phyloP scores from a whole-genome alignment of 805 yeast species.

The Nakazawaea ishiwadae region DNA sequence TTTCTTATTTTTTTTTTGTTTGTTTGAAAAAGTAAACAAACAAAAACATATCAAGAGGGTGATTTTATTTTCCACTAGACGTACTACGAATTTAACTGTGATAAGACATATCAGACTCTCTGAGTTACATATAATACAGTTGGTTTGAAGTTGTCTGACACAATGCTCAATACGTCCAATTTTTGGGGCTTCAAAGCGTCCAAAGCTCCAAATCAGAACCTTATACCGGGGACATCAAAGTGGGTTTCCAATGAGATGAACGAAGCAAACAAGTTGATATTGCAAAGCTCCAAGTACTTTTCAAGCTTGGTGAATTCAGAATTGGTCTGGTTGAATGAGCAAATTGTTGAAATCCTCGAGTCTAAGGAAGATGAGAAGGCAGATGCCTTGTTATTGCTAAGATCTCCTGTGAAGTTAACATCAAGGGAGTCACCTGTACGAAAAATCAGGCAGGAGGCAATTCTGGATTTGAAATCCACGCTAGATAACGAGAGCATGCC shows the following conservation, averaged over 20 bases:
- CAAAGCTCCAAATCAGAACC: constrained; percentile 15
- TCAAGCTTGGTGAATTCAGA: constrained; percentile 34
- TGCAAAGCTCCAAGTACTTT: constrained; percentile 32
- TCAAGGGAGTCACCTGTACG: constrained; percentile 23
- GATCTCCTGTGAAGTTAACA: constrained; percentile 18
- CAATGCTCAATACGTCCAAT: too few relatives aligned
- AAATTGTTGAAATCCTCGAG: constrained; percentile 30
- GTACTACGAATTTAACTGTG: too few relatives aligned
- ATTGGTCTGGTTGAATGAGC: constrained; percentile 36
- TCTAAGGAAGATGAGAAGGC: constrained; percentile 17
- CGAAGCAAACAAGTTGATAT: constrained; percentile 32
- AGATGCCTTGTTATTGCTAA: constrained; percentile 14
- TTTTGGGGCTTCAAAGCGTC: constrained; percentile 14
- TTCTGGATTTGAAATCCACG: constrained; percentile 5
- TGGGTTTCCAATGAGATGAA: constrained; percentile 45
- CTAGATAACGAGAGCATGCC: background rate
- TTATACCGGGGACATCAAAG: constrained; percentile 48
- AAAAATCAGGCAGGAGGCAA: constrained; percentile 18
- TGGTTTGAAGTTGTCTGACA: too few relatives aligned
- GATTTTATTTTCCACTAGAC: too few relatives aligned
- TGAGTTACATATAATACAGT: too few relatives aligned
- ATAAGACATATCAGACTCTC: too few relatives aligned
- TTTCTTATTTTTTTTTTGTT: background rate
- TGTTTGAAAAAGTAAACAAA: background rate
- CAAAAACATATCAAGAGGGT: background rate